A percentile compares a stretch with the other conserved stretches of the same genome.
phyloP scores from a whole-genome alignment of 805 yeast species.

The Saccharomyces paradoxus region DNA sequence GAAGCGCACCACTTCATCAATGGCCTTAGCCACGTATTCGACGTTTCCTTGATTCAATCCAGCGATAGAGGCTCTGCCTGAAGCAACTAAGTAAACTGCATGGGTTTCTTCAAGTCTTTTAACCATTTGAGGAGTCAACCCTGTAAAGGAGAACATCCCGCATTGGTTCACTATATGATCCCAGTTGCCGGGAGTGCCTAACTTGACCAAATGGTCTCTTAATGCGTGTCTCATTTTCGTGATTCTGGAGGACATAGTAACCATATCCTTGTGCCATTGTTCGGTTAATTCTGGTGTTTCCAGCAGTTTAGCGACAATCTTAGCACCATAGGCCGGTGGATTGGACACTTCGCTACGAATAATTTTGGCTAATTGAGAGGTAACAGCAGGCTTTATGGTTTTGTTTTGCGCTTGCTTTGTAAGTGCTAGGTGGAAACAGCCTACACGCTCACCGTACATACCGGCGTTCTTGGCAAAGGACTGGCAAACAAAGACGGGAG shows the following conservation, averaged over 20 bases:
- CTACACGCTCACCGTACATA: constrained; percentile 95
- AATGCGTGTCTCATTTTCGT: constrained; percentile 65
- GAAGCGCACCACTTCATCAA: constrained; percentile 63
- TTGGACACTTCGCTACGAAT: constrained; percentile 83
- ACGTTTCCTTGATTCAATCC: constrained; percentile 80
- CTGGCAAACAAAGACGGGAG: constrained; percentile 76
- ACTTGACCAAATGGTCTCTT: constrained; percentile 48
- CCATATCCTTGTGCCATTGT: constrained; percentile 80
- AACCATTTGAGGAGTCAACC: constrained; percentile 69
- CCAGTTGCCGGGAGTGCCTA: constrained; percentile 86
- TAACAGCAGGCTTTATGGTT: constrained; percentile 44
- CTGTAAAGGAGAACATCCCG: constrained; percentile 97
- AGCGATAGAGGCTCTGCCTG: constrained; percentile 90
- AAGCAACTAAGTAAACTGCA: constrained; percentile 70
- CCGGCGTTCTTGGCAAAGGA: constrained; percentile 96
- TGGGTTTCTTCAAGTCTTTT: constrained; percentile 65
- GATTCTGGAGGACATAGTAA: constrained; percentile 83
- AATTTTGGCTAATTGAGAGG: constrained; percentile 66
- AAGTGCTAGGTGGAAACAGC: constrained; percentile 75
- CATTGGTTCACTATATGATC: constrained; percentile 82
- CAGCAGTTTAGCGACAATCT: constrained; percentile 72
- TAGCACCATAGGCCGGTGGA: constrained; percentile 94
- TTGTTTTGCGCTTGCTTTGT: constrained; percentile 31
- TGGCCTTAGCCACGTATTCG: constrained; percentile 66
- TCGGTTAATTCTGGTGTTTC: constrained; percentile 53